A percentile compares a stretch with the other conserved stretches of the same genome.
Conservation (phyloP, 2,329 filamentous ascomycete genomes). For the Fusarium staphyleae region DNA sequence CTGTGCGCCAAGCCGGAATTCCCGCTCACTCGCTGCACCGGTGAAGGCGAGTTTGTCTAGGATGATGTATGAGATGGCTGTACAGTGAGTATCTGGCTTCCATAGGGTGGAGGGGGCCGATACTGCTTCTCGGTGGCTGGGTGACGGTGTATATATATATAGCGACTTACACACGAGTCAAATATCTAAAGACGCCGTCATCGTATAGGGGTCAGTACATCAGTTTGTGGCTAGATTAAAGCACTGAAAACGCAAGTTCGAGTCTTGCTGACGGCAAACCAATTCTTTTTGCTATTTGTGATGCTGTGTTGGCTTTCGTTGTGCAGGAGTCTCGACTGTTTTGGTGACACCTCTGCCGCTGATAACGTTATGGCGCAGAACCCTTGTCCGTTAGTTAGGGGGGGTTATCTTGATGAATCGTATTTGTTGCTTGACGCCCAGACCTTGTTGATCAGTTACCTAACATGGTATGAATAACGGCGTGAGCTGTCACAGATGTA, state of each 20-base stretch:
- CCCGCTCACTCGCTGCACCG: conserved; percentile 20
- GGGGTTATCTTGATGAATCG: too few relatives aligned
- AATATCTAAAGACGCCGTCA: conserved; percentile 24
- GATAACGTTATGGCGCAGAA: too few relatives aligned
- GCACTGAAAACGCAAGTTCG: conserved; percentile 38
- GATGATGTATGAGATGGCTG: too few relatives aligned
- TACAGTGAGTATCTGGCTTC: too few relatives aligned
- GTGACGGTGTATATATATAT: not conserved
- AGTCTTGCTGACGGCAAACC: conserved; percentile 35
- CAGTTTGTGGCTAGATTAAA: conserved; percentile 33
- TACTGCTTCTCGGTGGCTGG: too few relatives aligned
- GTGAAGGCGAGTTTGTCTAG: conserved; percentile 12
- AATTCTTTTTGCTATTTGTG: conserved; percentile 14
- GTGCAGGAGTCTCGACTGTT: conserved; percentile 3
- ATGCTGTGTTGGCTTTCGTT: not conserved
- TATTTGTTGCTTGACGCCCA: too few relatives aligned
- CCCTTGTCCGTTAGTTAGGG: too few relatives aligned
- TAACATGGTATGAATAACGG: too few relatives aligned
- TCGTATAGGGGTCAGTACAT: conserved; percentile 38
- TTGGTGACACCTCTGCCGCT: too few relatives aligned
- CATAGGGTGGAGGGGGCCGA: too few relatives aligned
- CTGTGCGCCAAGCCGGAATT: conserved; percentile 20
- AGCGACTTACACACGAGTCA: fast-evolving
- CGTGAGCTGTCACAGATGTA: too few relatives aligned
- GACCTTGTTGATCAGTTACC: too few relatives aligned